Evolutionary conservation across 2,329 filamentous ascomycete genomes (phyloP).

Genomic region (Tympanopsis confertula): DNA sequence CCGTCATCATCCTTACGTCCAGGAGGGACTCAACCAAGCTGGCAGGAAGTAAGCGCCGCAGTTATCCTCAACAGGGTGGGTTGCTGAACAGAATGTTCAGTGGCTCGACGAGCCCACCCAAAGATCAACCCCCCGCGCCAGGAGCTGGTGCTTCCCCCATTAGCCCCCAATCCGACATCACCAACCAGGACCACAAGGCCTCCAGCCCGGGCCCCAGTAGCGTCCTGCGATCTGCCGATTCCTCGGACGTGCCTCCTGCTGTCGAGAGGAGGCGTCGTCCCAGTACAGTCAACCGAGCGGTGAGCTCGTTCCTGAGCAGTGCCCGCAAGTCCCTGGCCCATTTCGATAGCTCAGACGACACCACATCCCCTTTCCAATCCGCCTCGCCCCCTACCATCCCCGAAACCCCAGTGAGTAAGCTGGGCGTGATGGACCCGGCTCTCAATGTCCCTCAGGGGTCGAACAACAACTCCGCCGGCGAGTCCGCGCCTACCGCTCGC

Average conservation of each 20-base stretch:
- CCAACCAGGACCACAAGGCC: too few relatives aligned
- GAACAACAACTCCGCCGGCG: constrained; percentile 91
- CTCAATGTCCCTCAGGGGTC: constrained; percentile 81
- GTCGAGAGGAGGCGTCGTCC: too few relatives aligned
- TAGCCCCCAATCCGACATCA: constrained; percentile 15
- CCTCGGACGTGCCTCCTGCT: too few relatives aligned
- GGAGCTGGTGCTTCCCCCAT: constrained; percentile 18
- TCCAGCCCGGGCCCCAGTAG: too few relatives aligned
- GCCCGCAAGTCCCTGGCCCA: too few relatives aligned
- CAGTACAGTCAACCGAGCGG: too few relatives aligned
- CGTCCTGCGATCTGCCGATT: too few relatives aligned
- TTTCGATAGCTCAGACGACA: too few relatives aligned
- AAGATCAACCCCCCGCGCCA: constrained; percentile 32
- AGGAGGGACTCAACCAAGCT: constrained; percentile 72
- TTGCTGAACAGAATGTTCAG: constrained; percentile 99
- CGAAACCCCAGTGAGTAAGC: constrained; percentile 37
- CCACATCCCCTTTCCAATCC: too few relatives aligned
- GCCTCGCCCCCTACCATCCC: constrained; percentile 35
- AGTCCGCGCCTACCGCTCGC: constrained; percentile 75
- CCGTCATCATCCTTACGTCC: too few relatives aligned
- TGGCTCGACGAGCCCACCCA: constrained; percentile 60
- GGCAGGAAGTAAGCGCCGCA: constrained; percentile 94
- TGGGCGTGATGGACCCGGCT: constrained; percentile 77
- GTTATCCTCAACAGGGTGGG: constrained; percentile 81
- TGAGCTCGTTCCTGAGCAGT: too few relatives aligned